phyloP scores from a whole-genome alignment of 495 filamentous ascomycete species.

The Lineolata rhizophorae region DNA sequence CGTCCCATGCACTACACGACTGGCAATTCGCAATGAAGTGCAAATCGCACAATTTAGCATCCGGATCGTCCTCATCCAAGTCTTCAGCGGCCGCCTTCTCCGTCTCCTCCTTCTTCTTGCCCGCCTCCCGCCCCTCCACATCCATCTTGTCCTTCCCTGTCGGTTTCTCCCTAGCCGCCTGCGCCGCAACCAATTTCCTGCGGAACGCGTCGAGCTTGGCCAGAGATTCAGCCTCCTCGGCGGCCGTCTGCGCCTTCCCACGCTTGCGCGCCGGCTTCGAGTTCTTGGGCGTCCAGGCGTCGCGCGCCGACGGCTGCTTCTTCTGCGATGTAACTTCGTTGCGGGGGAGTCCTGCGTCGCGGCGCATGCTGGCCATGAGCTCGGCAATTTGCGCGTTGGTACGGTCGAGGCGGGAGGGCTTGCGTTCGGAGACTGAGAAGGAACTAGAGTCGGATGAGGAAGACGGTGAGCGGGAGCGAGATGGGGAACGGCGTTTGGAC shows the following conservation, averaged over 20 bases:
- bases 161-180: no score
- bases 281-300: conserved; percentile 15
- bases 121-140: no score
- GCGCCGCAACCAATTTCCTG: not conserved
- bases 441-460: conserved; percentile 2
- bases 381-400: conserved; percentile 85
- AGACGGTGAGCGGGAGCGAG: conserved; percentile 14
- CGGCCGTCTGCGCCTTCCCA: not conserved
- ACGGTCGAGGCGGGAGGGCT: conserved; percentile 22
- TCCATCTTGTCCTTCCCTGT: no score
- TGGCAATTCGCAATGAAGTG: conserved; percentile 63
- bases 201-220: not conserved
- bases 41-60: conserved; percentile 7
- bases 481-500: conserved; percentile 1
- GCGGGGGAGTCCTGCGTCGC: conserved; percentile 38
- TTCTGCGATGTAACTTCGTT: conserved; percentile 31
- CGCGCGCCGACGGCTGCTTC: conserved; percentile 47
- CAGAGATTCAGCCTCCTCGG: not conserved
- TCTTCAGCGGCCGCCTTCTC: conserved; percentile 24
- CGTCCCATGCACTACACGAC: conserved; percentile 65
- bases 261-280: not conserved
- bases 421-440: not conserved
- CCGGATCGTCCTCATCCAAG: conserved; percentile 8
- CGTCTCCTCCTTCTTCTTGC: conserved; percentile 22
- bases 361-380: conserved; percentile 80